Base-by-base conservation (phyloP, 192 early-diverging fungal genomes). In the Allomyces arbusculus region DNA sequence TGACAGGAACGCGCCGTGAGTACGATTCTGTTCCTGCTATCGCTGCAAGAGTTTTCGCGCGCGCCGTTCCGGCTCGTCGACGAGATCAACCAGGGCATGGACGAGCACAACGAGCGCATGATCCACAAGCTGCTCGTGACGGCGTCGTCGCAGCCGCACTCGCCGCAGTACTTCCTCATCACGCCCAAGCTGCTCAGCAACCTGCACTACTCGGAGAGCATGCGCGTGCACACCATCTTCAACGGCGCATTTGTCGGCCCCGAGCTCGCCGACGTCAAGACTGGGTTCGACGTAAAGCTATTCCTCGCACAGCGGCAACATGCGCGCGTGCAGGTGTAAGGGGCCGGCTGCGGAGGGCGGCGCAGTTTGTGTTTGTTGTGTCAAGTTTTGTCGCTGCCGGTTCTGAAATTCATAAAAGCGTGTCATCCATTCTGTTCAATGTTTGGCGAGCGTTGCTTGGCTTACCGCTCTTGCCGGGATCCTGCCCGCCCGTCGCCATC, bases 41-140 rank as follows among this genome's bases (percentile, higher is more conserved):
- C 96, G 19, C 80, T 99, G 64, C 96, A 99, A 81, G 71, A 76
- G 14, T 74, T 96, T 44, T 87, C 92, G 7, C 80, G 78, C 63
- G 81, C 91, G 10, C 94, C 96, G 20, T 99, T 99, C 85, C 86
- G 96, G 63, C 90, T 97, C 0, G 96, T 99, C 14, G 96, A 99
- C 78, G 96, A 99, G 75, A 99, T 99, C 67, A 99, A 99, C 72
- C 96, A 99, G 72, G 96, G 96, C 63, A 97, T 99, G 96, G 96
- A 99, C 74, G 88, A 90, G 33, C 80, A 87, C 43, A 99, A 97
- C 73, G 96, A 99, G 72, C 81, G 96, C 23, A 76, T 94, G 75
- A 86, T 97, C n/a, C 96, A 99, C 77, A 70, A 79, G 20, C 89
- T 91, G 68, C 82, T 99, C 61, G 92, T 99, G 33, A 70, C 87